Percentiles rank a stretch among this genome's conserved stretches.
Conservation (phyloP, 2,329 filamentous ascomycete species). For the Corinectria fuckeliana region DNA sequence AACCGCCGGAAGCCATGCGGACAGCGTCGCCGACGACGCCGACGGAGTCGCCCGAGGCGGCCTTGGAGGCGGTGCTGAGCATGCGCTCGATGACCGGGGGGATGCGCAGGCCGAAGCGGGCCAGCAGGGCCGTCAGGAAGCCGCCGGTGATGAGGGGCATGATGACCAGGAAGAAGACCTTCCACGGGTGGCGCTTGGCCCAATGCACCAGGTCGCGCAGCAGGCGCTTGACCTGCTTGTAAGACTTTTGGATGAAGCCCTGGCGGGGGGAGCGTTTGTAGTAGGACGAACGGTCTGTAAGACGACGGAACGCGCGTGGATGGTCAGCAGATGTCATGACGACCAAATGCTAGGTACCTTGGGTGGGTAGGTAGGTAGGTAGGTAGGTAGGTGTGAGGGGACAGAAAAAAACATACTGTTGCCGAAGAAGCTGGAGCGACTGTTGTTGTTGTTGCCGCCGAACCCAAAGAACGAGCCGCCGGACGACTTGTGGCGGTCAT, state of each 20-base stretch:
- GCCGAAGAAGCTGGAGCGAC: slow-evolving; percentile 55
- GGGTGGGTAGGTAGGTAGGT: too few species aligned
- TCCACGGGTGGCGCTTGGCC: slow-evolving; percentile 81
- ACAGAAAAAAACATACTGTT: slow-evolving; percentile 41
- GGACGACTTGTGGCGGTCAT: slow-evolving; percentile 50
- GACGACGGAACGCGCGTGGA: too few species aligned
- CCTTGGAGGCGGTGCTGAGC: slow-evolving; percentile 60
- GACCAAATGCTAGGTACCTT: too few species aligned
- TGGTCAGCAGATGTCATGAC: slow-evolving; percentile 6
- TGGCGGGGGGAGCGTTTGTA: slow-evolving; percentile 84
- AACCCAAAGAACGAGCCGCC: slow-evolving; percentile 55
- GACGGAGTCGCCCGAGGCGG: slow-evolving; percentile 54
- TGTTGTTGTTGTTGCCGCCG: slow-evolving; percentile 51
- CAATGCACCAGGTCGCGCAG: slow-evolving; percentile 83
- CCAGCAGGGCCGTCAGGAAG: slow-evolving; percentile 77
- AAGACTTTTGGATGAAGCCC: slow-evolving; percentile 76
- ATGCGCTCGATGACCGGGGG: slow-evolving; percentile 68
- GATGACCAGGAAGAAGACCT: slow-evolving; percentile 86
- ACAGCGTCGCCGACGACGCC: slow-evolving; percentile 63
- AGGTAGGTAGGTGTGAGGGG: too few species aligned
- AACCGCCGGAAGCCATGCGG: slow-evolving; percentile 54
- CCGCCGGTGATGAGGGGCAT: slow-evolving; percentile 88
- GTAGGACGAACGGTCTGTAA: slow-evolving; percentile 62
- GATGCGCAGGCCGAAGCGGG: slow-evolving; percentile 79
- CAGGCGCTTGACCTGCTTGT: slow-evolving; percentile 78